Conservation (phyloP, 805 yeast species). For the Candida awuae region DNA sequence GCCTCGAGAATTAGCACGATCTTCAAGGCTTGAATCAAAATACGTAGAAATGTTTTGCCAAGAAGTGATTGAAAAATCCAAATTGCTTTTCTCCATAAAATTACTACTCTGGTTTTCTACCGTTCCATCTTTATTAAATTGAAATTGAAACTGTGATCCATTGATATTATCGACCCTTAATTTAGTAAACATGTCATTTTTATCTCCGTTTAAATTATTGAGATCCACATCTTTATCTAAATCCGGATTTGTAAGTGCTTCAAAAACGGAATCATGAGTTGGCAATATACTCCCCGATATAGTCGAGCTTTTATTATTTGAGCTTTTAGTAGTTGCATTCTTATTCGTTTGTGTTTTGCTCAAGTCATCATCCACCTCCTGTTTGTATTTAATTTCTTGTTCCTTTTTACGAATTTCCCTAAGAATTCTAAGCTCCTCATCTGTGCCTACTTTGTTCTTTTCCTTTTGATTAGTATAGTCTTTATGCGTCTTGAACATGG, state of each 20-base stretch:
- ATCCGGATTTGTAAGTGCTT: conserved; percentile 29
- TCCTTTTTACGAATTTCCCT: too few species aligned
- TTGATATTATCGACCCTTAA: not conserved
- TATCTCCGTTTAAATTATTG: conserved; percentile 3
- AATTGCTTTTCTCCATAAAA: conserved; percentile 12
- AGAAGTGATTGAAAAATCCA: conserved; percentile 28
- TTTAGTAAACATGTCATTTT: not conserved
- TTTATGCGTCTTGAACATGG: too few species aligned
- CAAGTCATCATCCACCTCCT: too few species aligned
- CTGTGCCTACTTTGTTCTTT: too few species aligned
- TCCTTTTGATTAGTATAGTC: too few species aligned
- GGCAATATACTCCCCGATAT: conserved; percentile 14
- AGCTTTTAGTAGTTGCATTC: too few species aligned
- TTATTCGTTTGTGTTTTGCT: too few species aligned
- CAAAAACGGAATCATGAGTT: conserved; percentile 28
- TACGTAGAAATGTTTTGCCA: conserved; percentile 27
- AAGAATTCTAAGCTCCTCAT: too few species aligned
- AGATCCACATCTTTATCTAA: conserved; percentile 20
- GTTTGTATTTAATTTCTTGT: too few species aligned
- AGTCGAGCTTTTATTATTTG: not conserved
- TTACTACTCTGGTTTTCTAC: conserved; percentile 2
- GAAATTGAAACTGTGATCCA: conserved; percentile 1
- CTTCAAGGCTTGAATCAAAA: not conserved
- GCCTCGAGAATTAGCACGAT: conserved; percentile 1
- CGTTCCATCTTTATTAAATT: conserved; percentile 4